Percentiles rank a stretch among this genome's conserved stretches.
phyloP scores from a whole-genome alignment of 2,329 filamentous ascomycete genomes.

The Fusarium paranaense region DNA sequence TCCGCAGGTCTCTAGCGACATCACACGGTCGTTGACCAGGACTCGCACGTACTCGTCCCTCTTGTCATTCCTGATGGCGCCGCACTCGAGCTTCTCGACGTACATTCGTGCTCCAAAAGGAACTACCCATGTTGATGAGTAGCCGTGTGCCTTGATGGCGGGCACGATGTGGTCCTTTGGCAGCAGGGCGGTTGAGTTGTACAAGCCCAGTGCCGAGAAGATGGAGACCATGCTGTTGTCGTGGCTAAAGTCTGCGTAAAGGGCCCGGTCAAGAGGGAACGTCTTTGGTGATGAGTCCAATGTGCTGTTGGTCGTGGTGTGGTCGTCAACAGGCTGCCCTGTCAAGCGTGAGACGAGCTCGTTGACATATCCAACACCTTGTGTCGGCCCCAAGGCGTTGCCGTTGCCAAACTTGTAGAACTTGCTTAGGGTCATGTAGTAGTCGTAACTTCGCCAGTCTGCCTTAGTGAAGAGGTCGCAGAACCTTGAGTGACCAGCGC shows the following conservation, averaged over 20 bases:
- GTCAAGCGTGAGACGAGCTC: slow-evolving; percentile 88
- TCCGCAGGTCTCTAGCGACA: slow-evolving; percentile 76
- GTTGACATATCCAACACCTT: slow-evolving; percentile 89
- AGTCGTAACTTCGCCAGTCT: slow-evolving; percentile 86
- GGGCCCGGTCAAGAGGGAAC: slow-evolving; percentile 75
- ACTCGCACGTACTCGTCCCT: slow-evolving; percentile 82
- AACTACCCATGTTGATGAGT: slow-evolving; percentile 81
- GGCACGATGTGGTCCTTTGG: slow-evolving; percentile 63
- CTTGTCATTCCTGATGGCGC: slow-evolving; percentile 67
- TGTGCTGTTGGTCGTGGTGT: slow-evolving; percentile 82
- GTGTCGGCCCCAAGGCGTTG: slow-evolving; percentile 82
- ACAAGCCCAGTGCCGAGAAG: slow-evolving; percentile 82
- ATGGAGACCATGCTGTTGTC: slow-evolving; percentile 88
- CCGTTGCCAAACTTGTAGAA: slow-evolving; percentile 86
- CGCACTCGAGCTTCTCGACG: slow-evolving; percentile 87
- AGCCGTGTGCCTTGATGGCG: slow-evolving; percentile 71
- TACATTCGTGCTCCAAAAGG: slow-evolving; percentile 86
- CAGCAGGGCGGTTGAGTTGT: slow-evolving; percentile 71
- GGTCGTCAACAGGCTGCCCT: slow-evolving; percentile 73
- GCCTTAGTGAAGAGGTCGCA: slow-evolving; percentile 78
- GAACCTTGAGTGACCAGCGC: slow-evolving; percentile 70
- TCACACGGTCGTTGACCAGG: slow-evolving; percentile 85
- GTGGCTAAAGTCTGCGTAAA: slow-evolving; percentile 93
- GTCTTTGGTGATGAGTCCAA: slow-evolving; percentile 74
- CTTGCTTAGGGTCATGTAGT: slow-evolving; percentile 83